Evolutionary conservation across 148 eudicot species (phyloP).

Genomic region (Rhododendron henanense): DNA sequence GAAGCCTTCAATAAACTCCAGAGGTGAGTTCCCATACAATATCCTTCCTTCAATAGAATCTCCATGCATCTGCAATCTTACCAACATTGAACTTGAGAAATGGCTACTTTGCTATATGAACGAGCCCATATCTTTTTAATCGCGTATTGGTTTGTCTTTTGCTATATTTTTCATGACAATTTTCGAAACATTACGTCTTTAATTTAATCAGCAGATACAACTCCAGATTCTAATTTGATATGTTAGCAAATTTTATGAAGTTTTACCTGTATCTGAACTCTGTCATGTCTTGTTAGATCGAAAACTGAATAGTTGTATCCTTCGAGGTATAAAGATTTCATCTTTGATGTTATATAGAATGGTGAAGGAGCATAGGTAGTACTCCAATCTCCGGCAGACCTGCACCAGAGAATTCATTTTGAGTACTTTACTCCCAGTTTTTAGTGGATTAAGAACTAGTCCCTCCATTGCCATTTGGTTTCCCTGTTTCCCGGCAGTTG

Average conservation of each 20-base stretch:
- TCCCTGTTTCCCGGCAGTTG: neutral
- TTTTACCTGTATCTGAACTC: constrained; percentile 90
- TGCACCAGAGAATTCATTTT: constrained; percentile 28
- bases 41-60: constrained; percentile 66
- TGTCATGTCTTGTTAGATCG: constrained; percentile 70
- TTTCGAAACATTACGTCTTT: neutral
- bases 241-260: neutral
- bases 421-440: neutral
- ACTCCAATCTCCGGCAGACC: constrained; percentile 98
- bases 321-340: constrained; percentile 90
- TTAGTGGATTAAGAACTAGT: neutral
- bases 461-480: neutral
- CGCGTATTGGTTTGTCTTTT: neutral
- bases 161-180: neutral
- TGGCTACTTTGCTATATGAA: neutral
- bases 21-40: constrained; percentile 75
- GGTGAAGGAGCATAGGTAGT: constrained; percentile 99
- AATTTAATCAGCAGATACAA: neutral
- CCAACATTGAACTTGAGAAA: constrained; percentile 6
- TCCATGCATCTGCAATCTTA: constrained; percentile 57
- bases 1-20: constrained; percentile 72
- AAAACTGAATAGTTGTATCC: constrained; percentile 85
- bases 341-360: constrained; percentile 88
- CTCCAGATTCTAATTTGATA: neutral
- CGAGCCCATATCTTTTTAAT: neutral